Evolutionary conservation across 345 rosid genomes (phyloP).

Genomic region (Syzygium oleosum): DNA sequence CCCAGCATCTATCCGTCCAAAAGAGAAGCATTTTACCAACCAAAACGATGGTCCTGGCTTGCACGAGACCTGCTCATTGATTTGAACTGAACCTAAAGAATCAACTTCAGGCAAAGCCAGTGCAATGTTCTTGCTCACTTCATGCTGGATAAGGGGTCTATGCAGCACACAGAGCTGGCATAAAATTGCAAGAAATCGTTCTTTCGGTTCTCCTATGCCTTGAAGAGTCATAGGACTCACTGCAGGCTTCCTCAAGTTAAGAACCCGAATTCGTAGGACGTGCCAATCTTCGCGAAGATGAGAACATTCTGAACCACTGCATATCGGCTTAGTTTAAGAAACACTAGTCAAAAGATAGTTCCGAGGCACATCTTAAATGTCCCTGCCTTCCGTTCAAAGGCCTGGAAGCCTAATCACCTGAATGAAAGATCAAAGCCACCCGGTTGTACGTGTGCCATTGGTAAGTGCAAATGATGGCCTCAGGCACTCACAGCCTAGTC

Average conservation of each 20-base stretch:
- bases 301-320: background rate
- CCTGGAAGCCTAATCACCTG: background rate
- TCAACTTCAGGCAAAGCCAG: background rate
- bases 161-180: background rate
- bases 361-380: background rate
- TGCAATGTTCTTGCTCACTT: background rate
- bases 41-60: background rate
- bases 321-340: background rate
- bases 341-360: background rate
- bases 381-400: background rate
- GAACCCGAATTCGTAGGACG: background rate
- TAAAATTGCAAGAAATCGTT: background rate
- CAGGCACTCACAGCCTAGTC: background rate
- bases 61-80: background rate
- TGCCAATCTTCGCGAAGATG: background rate
- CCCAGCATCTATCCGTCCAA: background rate
- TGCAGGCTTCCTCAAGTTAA: background rate
- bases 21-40: background rate
- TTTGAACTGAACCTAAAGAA: background rate
- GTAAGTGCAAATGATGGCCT: background rate
- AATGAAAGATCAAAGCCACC: background rate
- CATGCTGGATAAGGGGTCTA: background rate
- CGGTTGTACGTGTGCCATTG: background rate
- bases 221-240: background rate
- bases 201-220: background rate